Base-by-base conservation (phyloP, 208 protist species). In the Acanthamoeba comandoni region DNA sequence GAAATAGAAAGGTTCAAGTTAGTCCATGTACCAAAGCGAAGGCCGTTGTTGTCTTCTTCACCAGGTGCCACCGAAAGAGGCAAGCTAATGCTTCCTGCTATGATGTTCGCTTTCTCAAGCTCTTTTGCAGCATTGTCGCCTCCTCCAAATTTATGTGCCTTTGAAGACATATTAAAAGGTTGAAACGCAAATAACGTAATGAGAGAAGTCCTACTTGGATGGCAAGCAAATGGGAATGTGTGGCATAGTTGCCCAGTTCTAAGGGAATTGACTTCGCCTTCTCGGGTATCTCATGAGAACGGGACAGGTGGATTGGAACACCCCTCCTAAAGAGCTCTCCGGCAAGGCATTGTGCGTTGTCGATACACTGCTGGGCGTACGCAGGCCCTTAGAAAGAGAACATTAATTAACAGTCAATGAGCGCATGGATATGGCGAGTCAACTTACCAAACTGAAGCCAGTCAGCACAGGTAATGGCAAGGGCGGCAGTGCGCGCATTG, bases 301-400 rank as follows among this genome's bases (percentile, higher is more conserved):
- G 35, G 35, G 35, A 43, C 35, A 43, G 35, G 58, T 65, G 58
- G 22, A 65, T 26, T 29, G 58, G 58, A 22, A 65, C 58, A 65
- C 58, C 58, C 22, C 58, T 22, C 4, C n/a, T 1, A 26, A 29
- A 26, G 24, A 65, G 58, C 58, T 65, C 58, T 65, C 22, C 58
- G 22, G 58, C 58, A 22, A 65, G 58, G 4, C 58, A 29, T 26
- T 65, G 58, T 65, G 58, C 58, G 4, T 65, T 65, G 58, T 22
- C 58, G 58, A 65, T 65, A 26, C 58, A 65, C 58, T 65, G 58
- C 58, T 65, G n/a, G 58, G 58, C 58, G 5, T 65, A 65, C 22
- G 4, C 5, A 65, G 58, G 24, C 24, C 58, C 58, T 65, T 8
- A 26, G 58, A 65, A 8, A 65, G n/a, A 65, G 58, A 26, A 65